Evolutionary conservation across 345 rosid species (phyloP), one percentile per base, ranked within the genome.

Genomic region (Cochlearia excelsa): DNA sequence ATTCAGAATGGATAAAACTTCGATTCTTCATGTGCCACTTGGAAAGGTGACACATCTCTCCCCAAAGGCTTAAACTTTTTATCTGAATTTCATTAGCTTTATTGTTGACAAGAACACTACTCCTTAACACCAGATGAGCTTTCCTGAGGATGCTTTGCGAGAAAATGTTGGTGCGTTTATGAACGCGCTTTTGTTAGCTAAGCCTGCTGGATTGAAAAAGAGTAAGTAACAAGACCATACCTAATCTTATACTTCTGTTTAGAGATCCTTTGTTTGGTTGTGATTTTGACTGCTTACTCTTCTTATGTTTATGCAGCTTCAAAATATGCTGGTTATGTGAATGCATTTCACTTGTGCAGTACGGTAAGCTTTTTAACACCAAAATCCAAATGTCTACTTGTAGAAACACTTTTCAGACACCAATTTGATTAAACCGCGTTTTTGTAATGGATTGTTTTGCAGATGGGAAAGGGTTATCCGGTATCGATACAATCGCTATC

Each of bases 201-300:
- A 93, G 75, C 99, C 99, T 40, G 84, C 91, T 1, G 99, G 99
- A 61, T 77, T 93, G 63, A 93, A 93, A 78, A 93, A 93, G 79
- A 82, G 99, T 93, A 73, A 33, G 75, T 6, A 54, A 59, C 9
- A 5, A 2, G 4, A 2, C 46, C 57, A 11, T 30, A 53, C 39
- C n/a, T 3, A 2, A 27, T 31, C 52, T 48, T 53, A 4, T 29
- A 63, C 2, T 7, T 27, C 43, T 33, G 37, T 42, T 0, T 3
- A 16, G 28, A 47, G 31, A 39, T 46, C 23, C 48, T 9, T 42
- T 28, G 54, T 51, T 50, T 64, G 38, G 61, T 4, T 71, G 53
- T 16, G 23, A 16, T 40, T 40, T 8, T 40, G 34, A 40, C 10
- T 59, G 16, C 51, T 71, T 59, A 50, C 5, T 9, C 33, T 67